phyloP scores from a whole-genome alignment of 176 grass and related monocot genomes.

The Oryza meridionalis region DNA sequence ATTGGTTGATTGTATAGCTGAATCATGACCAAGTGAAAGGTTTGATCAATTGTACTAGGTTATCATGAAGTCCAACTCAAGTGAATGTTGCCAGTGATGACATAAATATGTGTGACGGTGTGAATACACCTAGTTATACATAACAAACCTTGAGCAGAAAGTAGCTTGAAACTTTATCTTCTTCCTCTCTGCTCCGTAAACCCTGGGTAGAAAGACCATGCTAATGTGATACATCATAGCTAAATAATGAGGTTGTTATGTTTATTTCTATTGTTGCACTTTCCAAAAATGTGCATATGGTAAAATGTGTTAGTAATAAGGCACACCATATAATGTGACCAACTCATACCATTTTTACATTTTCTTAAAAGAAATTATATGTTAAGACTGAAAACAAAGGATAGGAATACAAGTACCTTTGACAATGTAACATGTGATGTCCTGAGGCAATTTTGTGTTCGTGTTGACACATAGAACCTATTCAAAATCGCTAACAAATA shows the following conservation, averaged over 20 bases:
- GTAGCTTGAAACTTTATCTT: constrained; percentile 89
- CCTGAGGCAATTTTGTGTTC: constrained; percentile 70
- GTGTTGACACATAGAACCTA: constrained; percentile 84
- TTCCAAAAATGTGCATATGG: neutral
- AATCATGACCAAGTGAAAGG: neutral
- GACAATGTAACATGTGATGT: constrained; percentile 81
- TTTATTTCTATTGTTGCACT: neutral
- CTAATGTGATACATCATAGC: neutral
- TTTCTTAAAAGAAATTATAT: neutral
- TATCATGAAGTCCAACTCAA: constrained; percentile 9
- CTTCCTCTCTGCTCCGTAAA: constrained; percentile 84
- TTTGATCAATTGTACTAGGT: constrained; percentile 5
- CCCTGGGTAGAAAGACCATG: constrained; percentile 48
- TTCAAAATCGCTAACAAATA: constrained; percentile 37
- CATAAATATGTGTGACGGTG: neutral
- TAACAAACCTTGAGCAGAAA: constrained; percentile 81
- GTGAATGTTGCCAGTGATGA: constrained; percentile 16
- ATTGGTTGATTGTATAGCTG: neutral
- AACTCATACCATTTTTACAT: neutral
- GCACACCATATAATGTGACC: constrained; percentile 4
- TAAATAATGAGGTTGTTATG: neutral
- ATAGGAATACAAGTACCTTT: constrained; percentile 57
- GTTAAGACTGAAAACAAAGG: constrained; percentile 26
- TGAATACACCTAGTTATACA: constrained; percentile 8
- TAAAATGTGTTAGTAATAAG: neutral